Evolutionary conservation across 2,329 filamentous ascomycete genomes (phyloP).

Genomic region (Fusarium chaquense): DNA sequence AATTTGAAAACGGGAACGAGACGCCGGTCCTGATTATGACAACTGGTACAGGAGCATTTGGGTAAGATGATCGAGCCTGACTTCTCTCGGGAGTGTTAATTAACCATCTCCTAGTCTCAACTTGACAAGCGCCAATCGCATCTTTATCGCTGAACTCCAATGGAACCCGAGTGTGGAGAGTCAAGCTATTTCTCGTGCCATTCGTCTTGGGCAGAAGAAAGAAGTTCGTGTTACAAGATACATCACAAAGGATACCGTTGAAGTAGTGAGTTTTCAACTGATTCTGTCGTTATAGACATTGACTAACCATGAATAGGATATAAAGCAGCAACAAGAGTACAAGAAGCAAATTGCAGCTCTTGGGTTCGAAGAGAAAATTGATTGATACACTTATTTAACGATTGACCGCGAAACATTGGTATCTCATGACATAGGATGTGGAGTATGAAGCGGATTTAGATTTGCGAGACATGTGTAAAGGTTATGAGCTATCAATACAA

Average conservation of each 20-base stretch:
- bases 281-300: rapidly evolving
- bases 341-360: conserved; percentile 21
- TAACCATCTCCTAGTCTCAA: conserved; percentile 54
- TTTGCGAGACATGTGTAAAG: too few species aligned
- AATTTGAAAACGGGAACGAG: conserved; percentile 50
- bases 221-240: conserved; percentile 61
- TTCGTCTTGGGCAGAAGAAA: conserved; percentile 60
- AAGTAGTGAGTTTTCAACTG: conserved; percentile 51
- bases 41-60: conserved; percentile 63
- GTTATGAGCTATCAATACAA: too few species aligned
- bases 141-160: conserved; percentile 66
- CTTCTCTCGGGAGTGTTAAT: rapidly evolving
- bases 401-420: too few species aligned
- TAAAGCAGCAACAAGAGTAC: conserved; percentile 15
- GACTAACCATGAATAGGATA: rapidly evolving
- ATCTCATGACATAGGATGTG: too few species aligned
- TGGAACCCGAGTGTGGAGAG: conserved; percentile 67
- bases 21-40: conserved; percentile 63
- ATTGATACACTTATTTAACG: not conserved
- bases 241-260: conserved; percentile 57
- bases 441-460: too few species aligned
- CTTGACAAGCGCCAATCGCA: conserved; percentile 60
- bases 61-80: conserved; percentile 49
- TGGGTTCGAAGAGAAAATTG: not conserved
- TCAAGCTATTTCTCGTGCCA: conserved; percentile 63